These are phyloP conservation scores for Colletotrichum phormii DNA, from an alignment of 2,329 filamentous ascomycete genomes.

Conservation along the genomic window DNA sequence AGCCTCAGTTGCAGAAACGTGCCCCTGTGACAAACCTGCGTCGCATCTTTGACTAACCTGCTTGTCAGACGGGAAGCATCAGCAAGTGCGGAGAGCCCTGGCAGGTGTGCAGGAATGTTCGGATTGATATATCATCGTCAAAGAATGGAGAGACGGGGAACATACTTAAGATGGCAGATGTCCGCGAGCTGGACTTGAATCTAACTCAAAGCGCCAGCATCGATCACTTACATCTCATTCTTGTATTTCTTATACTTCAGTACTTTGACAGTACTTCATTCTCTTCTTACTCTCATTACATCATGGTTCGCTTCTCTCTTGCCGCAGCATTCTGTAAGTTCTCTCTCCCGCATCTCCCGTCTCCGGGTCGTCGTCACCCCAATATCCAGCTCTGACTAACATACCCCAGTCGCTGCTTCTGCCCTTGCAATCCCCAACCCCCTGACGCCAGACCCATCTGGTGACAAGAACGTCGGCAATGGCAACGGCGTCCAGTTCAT, in stretches of 20 bases:
- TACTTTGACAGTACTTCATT: not conserved
- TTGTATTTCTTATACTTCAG: not conserved
- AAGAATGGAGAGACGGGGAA: not conserved
- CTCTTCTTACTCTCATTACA: not conserved
- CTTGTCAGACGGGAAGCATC: not conserved
- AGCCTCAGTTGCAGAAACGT: constrained; percentile 28
- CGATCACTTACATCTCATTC: not conserved
- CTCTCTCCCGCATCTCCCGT: too few species aligned
- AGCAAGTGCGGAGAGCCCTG: constrained; percentile 6
- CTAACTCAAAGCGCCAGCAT: not conserved
- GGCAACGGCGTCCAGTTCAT: constrained; percentile 44
- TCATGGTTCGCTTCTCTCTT: constrained; percentile 34
- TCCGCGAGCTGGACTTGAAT: not conserved
- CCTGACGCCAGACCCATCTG: constrained; percentile 42
- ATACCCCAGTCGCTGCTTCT: constrained; percentile 37
- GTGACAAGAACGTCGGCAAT: constrained; percentile 44
- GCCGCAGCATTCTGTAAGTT: constrained; percentile 31
- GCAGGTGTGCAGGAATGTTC: not conserved
- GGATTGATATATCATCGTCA: not conserved
- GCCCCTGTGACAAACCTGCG: constrained; percentile 33
- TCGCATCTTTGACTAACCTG: constrained; percentile 20
- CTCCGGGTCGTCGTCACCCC: too few species aligned
- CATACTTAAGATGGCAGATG: constrained; percentile 23
- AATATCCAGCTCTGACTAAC: not conserved
- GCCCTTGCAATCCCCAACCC: constrained; percentile 36